Base-by-base conservation (phyloP, 1,284 basidiomycete genomes). In the Ganoderma sp. region DNA sequence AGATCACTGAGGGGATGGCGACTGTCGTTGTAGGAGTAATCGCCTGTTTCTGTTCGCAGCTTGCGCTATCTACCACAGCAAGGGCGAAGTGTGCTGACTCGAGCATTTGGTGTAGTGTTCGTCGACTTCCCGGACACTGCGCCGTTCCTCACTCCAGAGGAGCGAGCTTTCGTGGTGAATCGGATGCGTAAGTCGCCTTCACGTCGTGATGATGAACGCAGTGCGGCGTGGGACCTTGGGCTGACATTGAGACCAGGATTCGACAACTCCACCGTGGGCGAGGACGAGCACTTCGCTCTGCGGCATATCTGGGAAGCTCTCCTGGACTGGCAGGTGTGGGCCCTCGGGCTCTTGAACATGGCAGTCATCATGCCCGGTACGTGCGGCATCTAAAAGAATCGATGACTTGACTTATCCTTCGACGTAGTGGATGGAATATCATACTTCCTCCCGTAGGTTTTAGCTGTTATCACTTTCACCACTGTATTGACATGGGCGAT, bases 241-340 rank as follows among this genome's bases (percentile, higher is more conserved):
- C 25, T 15, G 32, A 56, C 22, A 28, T 17, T 17, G 2, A 34
- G 15, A 15, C 3, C 32, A 56, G 52, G 32, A 28, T 56, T 56
- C 52, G 52, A 56, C 52, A 56, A 56, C 52, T 56, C 52, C 28
- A 34, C 32, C 12, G 52, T 56, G 14, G 52, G 52, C 0, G 90
- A 91, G 73, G 88, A 88, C 69, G 89, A 91, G 66, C 79, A 82
- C 54, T 90, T 90, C 71, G 81, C 83, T 19, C 67, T 81, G 64
- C 79, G 85, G 2, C 87, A 91, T 73, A 73, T 92, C 32, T 78
- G 80, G 75, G 80, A 84, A 22, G 88, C 88, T 0, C 73, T 91
- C 32, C 74, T 73, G 0, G 89, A 91, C 72, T 92, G 90, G 90
- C 90, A 92, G 78, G 82, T 88, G 14, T 89, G 84, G 82, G 62